A percentile compares a stretch with the other conserved stretches of the same genome.
phyloP scores from a whole-genome alignment of 805 yeast genomes.

The Yarrowia yakushimensis region DNA sequence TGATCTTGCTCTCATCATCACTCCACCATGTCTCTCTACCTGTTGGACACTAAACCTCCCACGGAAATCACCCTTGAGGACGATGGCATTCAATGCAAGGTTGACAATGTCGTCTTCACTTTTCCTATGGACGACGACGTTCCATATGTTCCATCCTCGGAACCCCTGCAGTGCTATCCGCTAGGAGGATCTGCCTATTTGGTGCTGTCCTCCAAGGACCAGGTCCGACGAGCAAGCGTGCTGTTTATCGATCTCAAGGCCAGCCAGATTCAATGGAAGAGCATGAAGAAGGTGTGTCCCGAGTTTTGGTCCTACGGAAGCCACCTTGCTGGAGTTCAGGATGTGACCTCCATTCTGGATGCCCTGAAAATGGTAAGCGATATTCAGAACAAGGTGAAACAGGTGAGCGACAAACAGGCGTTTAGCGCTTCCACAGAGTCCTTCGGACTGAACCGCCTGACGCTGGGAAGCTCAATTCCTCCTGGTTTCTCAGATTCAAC shows the following conservation, averaged over 20 bases:
- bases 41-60: not conserved
- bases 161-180: constrained; percentile 2
- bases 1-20: not conserved
- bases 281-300: constrained; percentile 15
- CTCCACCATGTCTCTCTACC: not conserved
- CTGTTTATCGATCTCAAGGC: not conserved
- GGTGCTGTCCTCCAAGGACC: constrained; percentile 1
- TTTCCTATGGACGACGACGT: not conserved
- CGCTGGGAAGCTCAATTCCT: not conserved
- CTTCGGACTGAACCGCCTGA: not conserved
- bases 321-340: not conserved
- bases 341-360: not conserved
- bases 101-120: constrained; percentile 7
- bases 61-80: not conserved
- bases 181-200: not conserved
- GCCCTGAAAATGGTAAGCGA: constrained; percentile 7
- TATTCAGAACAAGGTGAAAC: not conserved
- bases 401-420: not conserved
- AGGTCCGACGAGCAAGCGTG: constrained; percentile 6
- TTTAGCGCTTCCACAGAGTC: not conserved
- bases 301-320: constrained; percentile 14
- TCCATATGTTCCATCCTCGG: constrained; percentile 7
- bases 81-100: not conserved
- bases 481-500: constrained; percentile 1
- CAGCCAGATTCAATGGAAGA: constrained; percentile 1